Evolutionary conservation across 2,329 filamentous ascomycete species (phyloP), one percentile per base, ranked within the genome.

Genomic region (Sarocladium brachiariae): DNA sequence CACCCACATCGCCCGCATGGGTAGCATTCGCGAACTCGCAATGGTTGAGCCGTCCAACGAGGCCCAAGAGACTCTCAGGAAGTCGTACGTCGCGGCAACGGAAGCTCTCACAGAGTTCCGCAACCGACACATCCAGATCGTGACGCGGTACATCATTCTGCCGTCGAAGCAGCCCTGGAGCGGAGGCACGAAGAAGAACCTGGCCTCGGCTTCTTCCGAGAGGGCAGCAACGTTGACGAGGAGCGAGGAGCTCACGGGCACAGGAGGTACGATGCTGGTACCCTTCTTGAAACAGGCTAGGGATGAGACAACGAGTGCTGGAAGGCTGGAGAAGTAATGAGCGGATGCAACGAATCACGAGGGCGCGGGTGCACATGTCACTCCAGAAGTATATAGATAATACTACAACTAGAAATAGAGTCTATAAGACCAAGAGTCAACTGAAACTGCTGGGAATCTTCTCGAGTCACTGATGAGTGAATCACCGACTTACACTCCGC

Each of bases 261-360:
- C 91, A 0, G 91, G 91, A 2, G 92, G 92, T 0, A 96, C 92
- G 0, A 82, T 85, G 1, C 67, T 97, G 49, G 86, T 96, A 52
- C 89, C 91, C 0, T 97, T 97, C 65, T 66, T 97, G 55, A 95
- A 89, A 67, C 88, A 95, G 67, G 85, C 88, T 3, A 75, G 92
- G 16, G 89, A 96, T 62, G 91, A 96, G 72, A 96, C 91, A 0
- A 55, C 53, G 2, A 58, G 59, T 18, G 71, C 71, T 2, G 70
- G 69, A 0, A 59, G 55, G 14, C 54, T 70, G 50, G 53, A 59
- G 46, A 55, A 55, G 43, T 52, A 24, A 31, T 19, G 16, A 16
- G 7, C 4, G 31, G 10, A 19, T 31, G 25, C 33, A 47, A 47
- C 16, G 43, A 47, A n/a, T 38, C 16, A 47, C 34, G 49, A 41